phyloP scores from a whole-genome alignment of 768 basidiomycete genomes.

The Calocybe gangraenosa region DNA sequence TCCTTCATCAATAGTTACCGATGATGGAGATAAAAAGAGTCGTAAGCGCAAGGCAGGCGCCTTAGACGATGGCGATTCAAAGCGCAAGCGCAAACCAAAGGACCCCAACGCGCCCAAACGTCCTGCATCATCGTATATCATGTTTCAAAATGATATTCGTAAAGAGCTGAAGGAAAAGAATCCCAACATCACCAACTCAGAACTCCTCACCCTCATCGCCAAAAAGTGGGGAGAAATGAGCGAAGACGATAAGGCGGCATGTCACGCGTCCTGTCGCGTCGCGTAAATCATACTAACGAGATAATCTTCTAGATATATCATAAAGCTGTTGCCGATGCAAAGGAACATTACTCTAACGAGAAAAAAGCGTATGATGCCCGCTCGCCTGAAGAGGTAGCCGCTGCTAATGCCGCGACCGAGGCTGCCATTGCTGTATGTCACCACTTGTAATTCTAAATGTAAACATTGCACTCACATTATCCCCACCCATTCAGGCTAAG shows the following conservation, averaged over 20 bases:
- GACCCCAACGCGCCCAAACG: conserved; percentile 96
- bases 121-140: conserved; percentile 87
- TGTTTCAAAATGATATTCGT: conserved; percentile 92
- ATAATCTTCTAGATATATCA: conserved; percentile 49
- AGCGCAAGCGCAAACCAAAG: conserved; percentile 67
- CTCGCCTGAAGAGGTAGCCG: conserved; percentile 43
- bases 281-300: conserved; percentile 8
- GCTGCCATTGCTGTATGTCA: conserved; percentile 33
- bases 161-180: conserved; percentile 62
- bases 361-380: conserved; percentile 64
- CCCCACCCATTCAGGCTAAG: conserved; percentile 19
- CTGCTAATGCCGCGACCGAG: conserved; percentile 40
- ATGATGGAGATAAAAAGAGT: conserved; percentile 24
- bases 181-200: conserved; percentile 63
- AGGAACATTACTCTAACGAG: conserved; percentile 57
- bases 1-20: conserved; percentile 15
- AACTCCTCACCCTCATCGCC: conserved; percentile 68
- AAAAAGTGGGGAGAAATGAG: conserved; percentile 70
- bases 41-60: conserved; percentile 51
- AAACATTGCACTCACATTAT: neutral
- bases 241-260: conserved; percentile 69
- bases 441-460: neutral
- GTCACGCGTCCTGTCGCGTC: conserved; percentile 25
- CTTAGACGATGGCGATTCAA: conserved; percentile 38
- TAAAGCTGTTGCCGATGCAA: conserved; percentile 51